Evolutionary conservation across 2,329 filamentous ascomycete species (phyloP).

Genomic region (Cladobotryum mycophilum): DNA sequence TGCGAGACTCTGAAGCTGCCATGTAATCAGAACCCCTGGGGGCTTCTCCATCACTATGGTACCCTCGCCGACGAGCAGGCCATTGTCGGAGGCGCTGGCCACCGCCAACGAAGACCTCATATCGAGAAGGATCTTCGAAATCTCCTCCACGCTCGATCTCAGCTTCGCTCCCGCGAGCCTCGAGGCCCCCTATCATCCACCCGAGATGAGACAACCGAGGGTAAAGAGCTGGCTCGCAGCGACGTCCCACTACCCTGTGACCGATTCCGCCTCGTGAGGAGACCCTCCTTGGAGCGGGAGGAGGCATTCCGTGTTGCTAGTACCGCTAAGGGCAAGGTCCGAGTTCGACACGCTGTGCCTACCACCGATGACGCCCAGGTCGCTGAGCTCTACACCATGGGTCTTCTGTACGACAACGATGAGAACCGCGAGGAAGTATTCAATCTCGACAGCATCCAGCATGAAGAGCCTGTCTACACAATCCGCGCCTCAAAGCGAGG

Average conservation of each 20-base stretch:
- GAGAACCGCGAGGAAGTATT: constrained; percentile 28
- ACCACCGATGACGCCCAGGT: constrained; percentile 29
- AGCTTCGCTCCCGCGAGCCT: neutral
- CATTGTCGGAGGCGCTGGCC: neutral
- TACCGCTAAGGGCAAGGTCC: constrained; percentile 29
- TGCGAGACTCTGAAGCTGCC: neutral
- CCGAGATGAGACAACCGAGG: constrained; percentile 23
- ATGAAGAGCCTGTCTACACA: constrained; percentile 32
- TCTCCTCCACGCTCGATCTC: neutral
- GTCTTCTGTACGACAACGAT: constrained; percentile 38
- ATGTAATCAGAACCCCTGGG: no score
- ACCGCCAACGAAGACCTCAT: constrained; percentile 4
- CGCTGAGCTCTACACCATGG: constrained; percentile 38
- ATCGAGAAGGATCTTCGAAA: constrained; percentile 8
- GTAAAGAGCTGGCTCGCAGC: constrained; percentile 29
- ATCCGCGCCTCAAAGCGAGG: constrained; percentile 30
- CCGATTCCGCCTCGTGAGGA: constrained; percentile 25
- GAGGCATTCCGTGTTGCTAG: constrained; percentile 39
- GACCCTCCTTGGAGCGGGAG: constrained; percentile 39
- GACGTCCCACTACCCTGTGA: constrained; percentile 33
- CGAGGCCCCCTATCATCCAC: constrained; percentile 1
- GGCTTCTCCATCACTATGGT: neutral
- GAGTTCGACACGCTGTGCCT: constrained; percentile 17
- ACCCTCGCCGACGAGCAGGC: constrained; percentile 1
- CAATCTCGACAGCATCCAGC: constrained; percentile 33